Base-by-base conservation (phyloP, 75 land plant species). In the Chamaecyparis obtusa region DNA sequence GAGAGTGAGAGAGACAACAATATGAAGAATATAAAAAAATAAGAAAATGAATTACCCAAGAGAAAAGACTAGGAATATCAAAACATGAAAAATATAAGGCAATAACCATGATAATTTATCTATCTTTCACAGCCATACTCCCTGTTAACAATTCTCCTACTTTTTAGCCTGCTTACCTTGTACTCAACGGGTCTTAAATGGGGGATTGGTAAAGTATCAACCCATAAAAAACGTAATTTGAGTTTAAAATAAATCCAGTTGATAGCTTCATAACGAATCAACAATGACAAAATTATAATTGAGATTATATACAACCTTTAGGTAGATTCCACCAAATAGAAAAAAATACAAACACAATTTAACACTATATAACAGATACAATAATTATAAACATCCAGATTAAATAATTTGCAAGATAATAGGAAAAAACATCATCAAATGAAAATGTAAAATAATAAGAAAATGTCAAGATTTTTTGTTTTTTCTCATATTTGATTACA, bases 121-220 rank as follows among this genome's bases (percentile, higher is more conserved):
- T 93, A 81, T 96, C 96, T 39, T 95, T 86, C 11, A 96, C 97
- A 30, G 94, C 98, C 98, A 91, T 95, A 96, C 5, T 95, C 91
- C 57, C 94, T 94, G 87, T 92, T 95, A 36, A 96, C 95, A 67
- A 95, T 95, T 87, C 95, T 94, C 83, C 94, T 89, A 87, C 91
- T 97, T 3, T 91, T 39, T 55, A 96, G 88, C 84, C 98, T 91
- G 41, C 95, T 89, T 71, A 91, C 89, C 88, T 87, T 95, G 88
- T 96, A 96, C 75, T 96, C 93, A 60, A 93, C 87, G 48, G 96
- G 96, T 86, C 98, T 94, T 88, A 96, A 57, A 84, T 93, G 98
- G 46, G 98, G 98, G 86, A 96, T 91, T 96, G 95, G 89, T 79
- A 77, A 35, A 37, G 16, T 8, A 55, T 30, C 43, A 24, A 77